Conservation (phyloP, 257 asterid genomes). For the Fraxinus pennsylvanica region DNA sequence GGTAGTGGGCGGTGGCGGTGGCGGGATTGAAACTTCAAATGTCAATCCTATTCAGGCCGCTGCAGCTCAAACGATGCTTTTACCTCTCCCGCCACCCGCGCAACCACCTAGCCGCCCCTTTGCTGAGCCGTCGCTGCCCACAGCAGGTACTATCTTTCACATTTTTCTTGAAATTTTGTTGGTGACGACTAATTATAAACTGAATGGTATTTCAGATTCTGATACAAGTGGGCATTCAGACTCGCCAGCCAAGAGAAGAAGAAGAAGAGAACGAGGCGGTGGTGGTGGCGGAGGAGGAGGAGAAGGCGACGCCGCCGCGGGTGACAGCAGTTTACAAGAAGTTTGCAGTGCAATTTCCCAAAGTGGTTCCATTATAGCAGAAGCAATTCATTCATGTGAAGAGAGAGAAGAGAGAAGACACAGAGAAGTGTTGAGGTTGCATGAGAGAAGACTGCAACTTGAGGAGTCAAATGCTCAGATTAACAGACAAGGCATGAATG, state of each 20-base stretch:
- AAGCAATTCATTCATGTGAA: slow-evolving; percentile 41
- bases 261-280: slow-evolving; percentile 31
- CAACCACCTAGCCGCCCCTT: slow-evolving; percentile 27
- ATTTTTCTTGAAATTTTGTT: no score
- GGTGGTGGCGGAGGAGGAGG: slow-evolving; percentile 23
- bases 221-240: slow-evolving; percentile 60
- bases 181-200: no score
- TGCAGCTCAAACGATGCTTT: slow-evolving; percentile 27
- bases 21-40: no score
- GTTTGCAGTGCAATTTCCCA: slow-evolving; percentile 50
- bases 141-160: slow-evolving; percentile 54
- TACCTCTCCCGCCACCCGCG: slow-evolving; percentile 38
- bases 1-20: neutral
- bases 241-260: slow-evolving; percentile 70
- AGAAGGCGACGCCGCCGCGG: slow-evolving; percentile 17
- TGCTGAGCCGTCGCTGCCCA: slow-evolving; percentile 54
- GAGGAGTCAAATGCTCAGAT: slow-evolving; percentile 38
- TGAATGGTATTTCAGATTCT: slow-evolving; percentile 29
- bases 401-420: slow-evolving; percentile 49
- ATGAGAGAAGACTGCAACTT: slow-evolving; percentile 42
- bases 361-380: slow-evolving; percentile 44
- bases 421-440: slow-evolving; percentile 41
- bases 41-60: neutral
- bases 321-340: slow-evolving; percentile 22
- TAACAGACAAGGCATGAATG: slow-evolving; percentile 25